Evolutionary conservation across 805 yeast genomes (phyloP), one percentile per base, ranked within the genome.

Genomic region (Metschnikowia dekortorum): DNA sequence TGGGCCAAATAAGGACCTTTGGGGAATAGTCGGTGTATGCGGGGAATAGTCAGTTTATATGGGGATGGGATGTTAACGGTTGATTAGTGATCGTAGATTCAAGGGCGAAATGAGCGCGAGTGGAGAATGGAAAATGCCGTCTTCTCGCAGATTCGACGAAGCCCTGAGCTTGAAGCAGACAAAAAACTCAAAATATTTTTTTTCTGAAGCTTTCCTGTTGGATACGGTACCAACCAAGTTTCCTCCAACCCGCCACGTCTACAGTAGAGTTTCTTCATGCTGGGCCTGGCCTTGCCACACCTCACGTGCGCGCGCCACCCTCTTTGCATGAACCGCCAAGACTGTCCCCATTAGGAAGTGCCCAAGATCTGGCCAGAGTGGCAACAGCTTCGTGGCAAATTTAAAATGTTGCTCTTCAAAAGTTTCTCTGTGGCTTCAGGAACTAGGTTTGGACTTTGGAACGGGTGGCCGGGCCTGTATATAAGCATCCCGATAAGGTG

Each of bases 221-320:
- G 5, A 4, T 0, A 22, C 22, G 22, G 5, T 1, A 13, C 18
- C 16, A 7, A 4, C 2, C 1, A 33, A 13, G 2, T 13, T 13
- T 16, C 11, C 7, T 8, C n/a, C 3, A 22, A 37, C 13, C 11
- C 26, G 7, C 14, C 26, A 37, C 39, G 6, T 13, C 36, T 33
- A 13, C 8, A 6, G 11, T 8, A 18, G 8, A 39, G 32, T 7
- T 8, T 26, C 22, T 39, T 39, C 18, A 13, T 39, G 8, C 28
- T 26, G 8, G 18, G 16, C 41, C 32, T 39, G 14, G 32, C 33
- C 33, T 39, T 26, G 38, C 45, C 45, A 22, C 31, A 18, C 6
- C 10, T 42, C 45, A 42, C 45, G 45, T 42, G 45, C 38, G 45
- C 45, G 45, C 45, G 45, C 45, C 45, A 41, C 45, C 14, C 10